Conservation (phyloP, 192 early-diverging fungal species). For the Cladochytrium replicatum region DNA sequence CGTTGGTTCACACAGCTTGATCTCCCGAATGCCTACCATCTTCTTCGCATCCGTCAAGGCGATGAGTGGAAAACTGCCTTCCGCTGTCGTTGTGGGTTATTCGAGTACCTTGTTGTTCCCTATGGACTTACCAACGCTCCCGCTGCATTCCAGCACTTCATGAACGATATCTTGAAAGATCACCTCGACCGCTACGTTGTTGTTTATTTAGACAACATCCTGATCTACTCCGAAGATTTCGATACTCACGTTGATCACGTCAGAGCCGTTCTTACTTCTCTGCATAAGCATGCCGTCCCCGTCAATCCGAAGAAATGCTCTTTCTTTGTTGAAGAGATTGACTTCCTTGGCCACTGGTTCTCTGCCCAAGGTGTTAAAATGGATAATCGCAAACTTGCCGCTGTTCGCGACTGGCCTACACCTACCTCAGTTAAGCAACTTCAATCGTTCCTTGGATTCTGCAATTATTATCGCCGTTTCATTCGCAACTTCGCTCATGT, state of each 20-base stretch:
- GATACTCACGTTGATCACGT: slow-evolving; percentile 14
- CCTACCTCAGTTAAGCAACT: no score
- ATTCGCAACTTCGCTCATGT: no score
- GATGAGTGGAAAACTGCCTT: slow-evolving; percentile 9
- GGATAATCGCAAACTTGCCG: no score
- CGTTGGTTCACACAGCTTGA: slow-evolving; percentile 16
- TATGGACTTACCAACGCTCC: slow-evolving; percentile 54
- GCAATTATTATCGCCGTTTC: no score
- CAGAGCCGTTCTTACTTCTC: slow-evolving; percentile 10
- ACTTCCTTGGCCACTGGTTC: no score
- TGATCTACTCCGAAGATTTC: slow-evolving; percentile 25
- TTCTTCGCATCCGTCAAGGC: neutral
- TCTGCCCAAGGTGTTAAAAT: no score
- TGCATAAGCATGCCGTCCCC: no score
- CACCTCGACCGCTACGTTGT: slow-evolving; percentile 10
- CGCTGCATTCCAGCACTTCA: slow-evolving; percentile 39
- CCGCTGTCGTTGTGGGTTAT: slow-evolving; percentile 18
- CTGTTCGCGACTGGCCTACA: no score
- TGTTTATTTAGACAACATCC: slow-evolving; percentile 36
- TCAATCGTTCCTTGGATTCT: no score
- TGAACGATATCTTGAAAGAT: slow-evolving; percentile 34
- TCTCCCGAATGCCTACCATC: slow-evolving; percentile 10
- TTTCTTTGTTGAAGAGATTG: no score
- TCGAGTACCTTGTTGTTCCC: slow-evolving; percentile 47
- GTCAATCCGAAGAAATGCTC: no score